Percentiles rank a stretch among this genome's conserved stretches.
Conservation (phyloP, 345 rosid genomes). For the Xanthoceras sorbifolium region DNA sequence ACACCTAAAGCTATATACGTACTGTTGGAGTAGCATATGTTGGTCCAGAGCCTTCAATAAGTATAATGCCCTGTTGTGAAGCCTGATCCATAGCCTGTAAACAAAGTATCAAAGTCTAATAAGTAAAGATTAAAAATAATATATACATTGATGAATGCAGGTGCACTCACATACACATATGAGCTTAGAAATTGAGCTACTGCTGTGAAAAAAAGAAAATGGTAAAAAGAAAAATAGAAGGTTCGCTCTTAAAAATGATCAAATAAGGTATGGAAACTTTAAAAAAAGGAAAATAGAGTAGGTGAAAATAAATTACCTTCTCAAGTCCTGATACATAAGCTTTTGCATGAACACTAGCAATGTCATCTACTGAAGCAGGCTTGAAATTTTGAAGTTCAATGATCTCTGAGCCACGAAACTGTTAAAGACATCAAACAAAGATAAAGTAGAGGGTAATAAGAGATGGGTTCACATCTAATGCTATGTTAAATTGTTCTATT, state of each 20-base stretch:
- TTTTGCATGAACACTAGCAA: slow-evolving; percentile 72
- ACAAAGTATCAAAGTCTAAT: not conserved
- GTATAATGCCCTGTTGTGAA: slow-evolving; percentile 64
- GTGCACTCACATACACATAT: not conserved
- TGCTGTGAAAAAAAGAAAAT: not conserved
- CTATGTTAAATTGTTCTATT: not conserved
- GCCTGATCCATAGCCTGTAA: slow-evolving; percentile 85
- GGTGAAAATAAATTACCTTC: slow-evolving; percentile 51
- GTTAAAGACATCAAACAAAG: slow-evolving; percentile 23
- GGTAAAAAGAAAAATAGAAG: not conserved
- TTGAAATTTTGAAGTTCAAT: slow-evolving; percentile 66
- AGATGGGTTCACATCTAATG: not conserved
- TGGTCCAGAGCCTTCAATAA: slow-evolving; percentile 87
- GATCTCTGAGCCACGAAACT: slow-evolving; percentile 73
- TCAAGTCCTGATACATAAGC: slow-evolving; percentile 84
- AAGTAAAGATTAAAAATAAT: not conserved
- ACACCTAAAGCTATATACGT: slow-evolving; percentile 29
- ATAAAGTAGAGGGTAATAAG: not conserved
- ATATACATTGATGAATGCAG: not conserved
- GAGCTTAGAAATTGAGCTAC: not conserved
- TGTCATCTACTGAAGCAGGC: slow-evolving; percentile 76
- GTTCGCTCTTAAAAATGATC: not conserved
- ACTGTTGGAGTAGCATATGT: slow-evolving; percentile 91
- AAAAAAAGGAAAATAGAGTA: not conserved
- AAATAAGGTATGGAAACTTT: not conserved